Base-by-base conservation (phyloP, 352 stramenopile species). In the Phytophthora citricola region DNA sequence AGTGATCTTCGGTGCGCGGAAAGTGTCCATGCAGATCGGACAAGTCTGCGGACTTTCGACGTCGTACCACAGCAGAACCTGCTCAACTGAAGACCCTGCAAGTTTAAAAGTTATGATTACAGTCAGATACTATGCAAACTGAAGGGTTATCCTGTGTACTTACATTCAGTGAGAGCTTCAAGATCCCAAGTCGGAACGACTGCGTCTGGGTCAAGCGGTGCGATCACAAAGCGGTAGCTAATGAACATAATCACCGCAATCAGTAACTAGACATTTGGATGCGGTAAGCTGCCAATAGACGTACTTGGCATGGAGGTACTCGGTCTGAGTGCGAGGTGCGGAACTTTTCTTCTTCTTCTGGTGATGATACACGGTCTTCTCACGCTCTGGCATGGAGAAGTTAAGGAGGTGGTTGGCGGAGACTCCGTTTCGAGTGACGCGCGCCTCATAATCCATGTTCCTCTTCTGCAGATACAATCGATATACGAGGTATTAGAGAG, bases 231-330 rank as follows among this genome's bases (percentile, higher is more conserved):
- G 58, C 87, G 87, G 62, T 89, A 95, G 67, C 87, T 95, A 63
- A 32, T 27, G 45, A 12, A 61, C 4, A 24, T 8, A 59, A 29
- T 14, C 20, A 59, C 32, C 26, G 20, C 43, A 46, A 40, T 26
- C 8, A 57, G 32, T 34, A 69, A 17, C 26, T 17, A 8, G 26
- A 34, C 32, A 8, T 54, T 1, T 14, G 12, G 12, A 32, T 1
- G n/a, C n/a, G 10, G n/a, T 10, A 34, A 52, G 10, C 14, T 20
- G 1, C 11, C 26, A 41, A n/a, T 17, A 47, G 47, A 75, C 76
- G 58, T 69, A 95, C 87, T 94, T 95, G 62, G 87, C 87, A 65
- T 95, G 87, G 14, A 95, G 81, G 58, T 91, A 95, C 73, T 95
- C 85, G 67, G 65, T 90, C 48, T 93, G 85, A 43, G 87, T 95